Conservation (phyloP, 73 alveolate genomes). For the Paramecium sonneborni region DNA sequence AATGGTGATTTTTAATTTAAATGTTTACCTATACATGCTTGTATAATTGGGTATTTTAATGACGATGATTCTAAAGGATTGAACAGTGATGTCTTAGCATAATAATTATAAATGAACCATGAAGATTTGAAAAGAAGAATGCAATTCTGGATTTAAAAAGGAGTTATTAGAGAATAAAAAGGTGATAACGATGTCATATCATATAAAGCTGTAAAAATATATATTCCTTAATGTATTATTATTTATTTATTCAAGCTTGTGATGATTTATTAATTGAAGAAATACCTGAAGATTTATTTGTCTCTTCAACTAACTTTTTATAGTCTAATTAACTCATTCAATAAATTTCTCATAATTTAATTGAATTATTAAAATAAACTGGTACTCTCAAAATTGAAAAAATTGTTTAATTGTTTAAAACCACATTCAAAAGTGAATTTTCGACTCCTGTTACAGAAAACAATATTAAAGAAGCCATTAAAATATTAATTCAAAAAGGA, state of each 20-base stretch:
- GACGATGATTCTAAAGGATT: slow-evolving; percentile 54
- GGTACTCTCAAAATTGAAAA: background rate
- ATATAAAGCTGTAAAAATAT: background rate
- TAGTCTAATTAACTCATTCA: background rate
- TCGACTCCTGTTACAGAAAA: background rate
- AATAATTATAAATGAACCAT: background rate
- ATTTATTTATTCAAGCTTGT: background rate
- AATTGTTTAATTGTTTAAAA: background rate
- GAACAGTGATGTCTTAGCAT: background rate
- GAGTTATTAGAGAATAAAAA: slow-evolving; percentile 43
- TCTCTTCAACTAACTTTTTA: background rate
- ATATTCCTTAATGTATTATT: background rate
- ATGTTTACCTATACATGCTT: slow-evolving; percentile 65
- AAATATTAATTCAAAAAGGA: background rate
- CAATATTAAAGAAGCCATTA: background rate
- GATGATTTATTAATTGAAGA: background rate
- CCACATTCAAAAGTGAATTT: background rate
- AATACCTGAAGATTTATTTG: background rate
- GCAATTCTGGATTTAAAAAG: slow-evolving; percentile 51
- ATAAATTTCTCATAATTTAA: background rate
- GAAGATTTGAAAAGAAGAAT: slow-evolving; percentile 39
- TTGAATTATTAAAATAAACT: background rate
- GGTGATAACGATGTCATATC: background rate
- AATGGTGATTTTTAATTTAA: slow-evolving; percentile 67
- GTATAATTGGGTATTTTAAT: slow-evolving; percentile 52